phyloP scores from a whole-genome alignment of 2,329 filamentous ascomycete genomes.

The Fusarium sp. region DNA sequence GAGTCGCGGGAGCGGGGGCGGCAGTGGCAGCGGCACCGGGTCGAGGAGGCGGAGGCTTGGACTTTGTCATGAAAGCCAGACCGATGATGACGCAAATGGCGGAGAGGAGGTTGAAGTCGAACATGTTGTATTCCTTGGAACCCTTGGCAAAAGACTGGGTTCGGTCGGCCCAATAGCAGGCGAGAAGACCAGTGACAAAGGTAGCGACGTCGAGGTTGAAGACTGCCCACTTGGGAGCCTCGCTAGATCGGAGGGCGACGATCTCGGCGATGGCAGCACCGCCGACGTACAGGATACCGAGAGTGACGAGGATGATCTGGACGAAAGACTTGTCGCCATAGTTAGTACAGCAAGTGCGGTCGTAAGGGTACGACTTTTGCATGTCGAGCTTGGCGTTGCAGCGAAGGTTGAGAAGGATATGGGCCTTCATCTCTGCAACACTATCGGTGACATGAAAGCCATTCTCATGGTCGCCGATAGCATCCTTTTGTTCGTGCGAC shows the following conservation, averaged over 20 bases:
- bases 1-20: conserved; percentile 15
- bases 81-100: conserved; percentile 29
- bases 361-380: conserved; percentile 56
- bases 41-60: conserved; percentile 19
- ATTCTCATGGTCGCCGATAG: conserved; percentile 37
- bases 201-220: conserved; percentile 43
- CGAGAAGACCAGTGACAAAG: conserved; percentile 43
- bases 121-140: conserved; percentile 39
- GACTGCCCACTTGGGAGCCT: conserved; percentile 20
- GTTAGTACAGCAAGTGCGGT: conserved; percentile 65
- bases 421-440: conserved; percentile 51
- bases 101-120: conserved; percentile 43
- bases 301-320: conserved; percentile 41
- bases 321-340: conserved; percentile 53
- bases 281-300: conserved; percentile 35
- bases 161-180: conserved; percentile 49
- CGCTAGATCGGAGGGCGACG: conserved; percentile 20
- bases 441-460: conserved; percentile 49
- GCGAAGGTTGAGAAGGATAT: conserved; percentile 65
- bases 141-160: conserved; percentile 49
- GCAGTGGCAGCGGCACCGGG: conserved; percentile 9
- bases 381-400: conserved; percentile 60
- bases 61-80: conserved; percentile 41
- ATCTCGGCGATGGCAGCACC: conserved; percentile 33
- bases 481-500: conserved; percentile 29